Conservation (phyloP, 78 protist genomes). For the Ministeria vibrans region DNA sequence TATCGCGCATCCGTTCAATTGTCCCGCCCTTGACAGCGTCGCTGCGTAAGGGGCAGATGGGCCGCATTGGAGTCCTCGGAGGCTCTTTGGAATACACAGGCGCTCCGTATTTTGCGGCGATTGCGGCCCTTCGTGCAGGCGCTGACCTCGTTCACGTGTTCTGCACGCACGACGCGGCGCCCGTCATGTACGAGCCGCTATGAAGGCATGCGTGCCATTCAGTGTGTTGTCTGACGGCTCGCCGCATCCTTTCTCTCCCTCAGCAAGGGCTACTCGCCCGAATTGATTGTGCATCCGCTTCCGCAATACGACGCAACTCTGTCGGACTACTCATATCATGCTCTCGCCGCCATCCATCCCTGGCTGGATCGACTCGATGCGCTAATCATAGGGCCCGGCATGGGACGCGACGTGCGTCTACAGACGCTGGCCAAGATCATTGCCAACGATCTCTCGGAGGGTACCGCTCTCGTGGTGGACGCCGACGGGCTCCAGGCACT, state of each 20-base stretch:
- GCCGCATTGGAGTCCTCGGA: constrained; percentile 35
- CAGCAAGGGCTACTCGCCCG: constrained; percentile 41
- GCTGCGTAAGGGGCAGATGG: constrained; percentile 14
- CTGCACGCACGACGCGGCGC: constrained; percentile 2
- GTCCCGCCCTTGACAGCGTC: no score
- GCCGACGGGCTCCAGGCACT: constrained; percentile 3
- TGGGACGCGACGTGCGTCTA: background rate
- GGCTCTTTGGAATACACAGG: constrained; percentile 48
- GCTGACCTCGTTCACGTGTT: constrained; percentile 33
- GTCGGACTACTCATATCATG: background rate
- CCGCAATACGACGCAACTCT: background rate
- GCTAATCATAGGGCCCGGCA: background rate
- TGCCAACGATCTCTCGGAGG: background rate
- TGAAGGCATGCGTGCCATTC: background rate
- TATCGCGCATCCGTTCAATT: no score
- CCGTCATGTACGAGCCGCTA: background rate
- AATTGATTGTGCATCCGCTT: constrained; percentile 29
- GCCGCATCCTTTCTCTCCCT: background rate
- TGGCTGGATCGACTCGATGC: background rate
- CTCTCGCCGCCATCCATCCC: background rate
- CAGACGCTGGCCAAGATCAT: background rate
- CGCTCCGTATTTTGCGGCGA: constrained; percentile 48
- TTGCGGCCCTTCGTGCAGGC: constrained; percentile 30
- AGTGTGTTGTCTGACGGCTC: background rate
- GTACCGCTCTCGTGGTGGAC: background rate